Base-by-base conservation (phyloP, 257 asterid genomes). In the Perilla frutescens region DNA sequence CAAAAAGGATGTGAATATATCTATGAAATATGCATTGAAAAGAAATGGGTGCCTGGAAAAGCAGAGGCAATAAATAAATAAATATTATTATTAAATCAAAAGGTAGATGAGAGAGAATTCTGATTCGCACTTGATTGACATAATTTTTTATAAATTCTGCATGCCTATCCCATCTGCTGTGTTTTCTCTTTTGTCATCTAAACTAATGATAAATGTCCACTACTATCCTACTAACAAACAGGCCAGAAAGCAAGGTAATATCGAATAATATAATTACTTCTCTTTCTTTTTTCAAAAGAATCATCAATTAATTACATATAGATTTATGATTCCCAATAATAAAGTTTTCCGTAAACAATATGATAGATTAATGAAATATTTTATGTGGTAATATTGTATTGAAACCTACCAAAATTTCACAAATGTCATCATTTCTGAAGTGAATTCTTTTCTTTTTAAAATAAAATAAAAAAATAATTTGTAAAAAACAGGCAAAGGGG, bases 21-120 rank as follows among this genome's bases (percentile, higher is more conserved):
- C 7, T 57, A 57, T 37, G 45, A 58, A 39, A 47, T 55, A 29
- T 34, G 62, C 57, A 59, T 36, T 56, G 83, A 79, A 64, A 70
- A 49, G 68, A 70, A 67, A 41, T 29, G 71, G 13, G 39, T 79
- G 83, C 65, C 68, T 2, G 61, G 14, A 68, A 79, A 79, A 79
- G 80, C 74, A 55, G 34, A 31, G 73, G 71, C 83, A 73, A 62
- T 70, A 26, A 51, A 67, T 64, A 34, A 34, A 62, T 62, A 15
- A 53, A 1, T 66, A 37, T 37, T 53, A 50, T 50, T 14, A 4
- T 20, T 20, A 72, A 72, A 66, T 66, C 53, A 20, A 68, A 68
- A 56, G 60, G 26, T 36, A n/a, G 54, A 45, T 39, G 56, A 45
- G 40, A 45, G 40, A 61, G 37, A 67, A 26, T 78, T 73, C 70